Conservation (phyloP, 768 basidiomycete genomes). For the Leccinum arenicola region DNA sequence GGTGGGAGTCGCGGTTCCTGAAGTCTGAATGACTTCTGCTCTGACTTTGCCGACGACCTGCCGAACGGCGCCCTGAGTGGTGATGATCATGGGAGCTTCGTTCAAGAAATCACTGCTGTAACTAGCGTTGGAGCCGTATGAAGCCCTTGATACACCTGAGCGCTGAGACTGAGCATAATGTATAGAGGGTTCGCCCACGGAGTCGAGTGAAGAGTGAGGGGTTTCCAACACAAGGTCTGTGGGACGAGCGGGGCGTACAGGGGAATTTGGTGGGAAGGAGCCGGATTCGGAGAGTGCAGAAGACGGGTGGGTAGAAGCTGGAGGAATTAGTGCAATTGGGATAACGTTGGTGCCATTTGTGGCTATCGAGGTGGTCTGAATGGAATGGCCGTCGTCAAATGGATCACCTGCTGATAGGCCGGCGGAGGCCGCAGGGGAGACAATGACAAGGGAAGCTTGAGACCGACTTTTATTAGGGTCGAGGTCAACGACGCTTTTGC, state of each 20-base stretch:
- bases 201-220: conserved; percentile 57
- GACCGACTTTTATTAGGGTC: conserved; percentile 42
- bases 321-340: conserved; percentile 76
- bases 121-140: conserved; percentile 73
- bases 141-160: conserved; percentile 59
- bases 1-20: conserved; percentile 36
- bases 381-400: conserved; percentile 74
- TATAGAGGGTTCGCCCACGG: conserved; percentile 36
- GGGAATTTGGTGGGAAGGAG: conserved; percentile 32
- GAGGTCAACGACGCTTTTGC: conserved; percentile 55
- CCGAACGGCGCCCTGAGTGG: conserved; percentile 57
- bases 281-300: conserved; percentile 33
- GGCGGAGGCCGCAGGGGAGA: conserved; percentile 17
- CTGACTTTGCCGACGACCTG: conserved; percentile 76
- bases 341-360: conserved; percentile 84
- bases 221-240: conserved; percentile 61
- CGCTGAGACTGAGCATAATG: conserved; percentile 46
- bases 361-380: conserved; percentile 70
- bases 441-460: conserved; percentile 27
- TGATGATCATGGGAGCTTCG: conserved; percentile 81
- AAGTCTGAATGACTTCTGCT: conserved; percentile 72
- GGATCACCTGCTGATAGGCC: conserved; percentile 50
- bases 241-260: conserved; percentile 54
- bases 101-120: conserved; percentile 77
- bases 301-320: conserved; percentile 42